A percentile compares a stretch with the other conserved stretches of the same genome.
These are phyloP conservation scores for Fraxinus paxiana DNA, from an alignment of 305 asterid genomes.

Conservation along the genomic window DNA sequence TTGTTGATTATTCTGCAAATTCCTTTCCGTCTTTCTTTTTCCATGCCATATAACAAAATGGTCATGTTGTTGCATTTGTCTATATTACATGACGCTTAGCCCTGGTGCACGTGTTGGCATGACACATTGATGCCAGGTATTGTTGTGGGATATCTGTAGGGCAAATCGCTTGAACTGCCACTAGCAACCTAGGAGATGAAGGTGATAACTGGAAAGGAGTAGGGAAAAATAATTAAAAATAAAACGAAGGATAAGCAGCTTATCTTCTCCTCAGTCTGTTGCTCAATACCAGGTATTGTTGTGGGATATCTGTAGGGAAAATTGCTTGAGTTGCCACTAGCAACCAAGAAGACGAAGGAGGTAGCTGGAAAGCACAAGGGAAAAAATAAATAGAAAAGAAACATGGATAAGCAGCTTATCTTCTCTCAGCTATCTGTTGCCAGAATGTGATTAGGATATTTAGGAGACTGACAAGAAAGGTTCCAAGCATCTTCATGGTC, in stretches of 20 bases:
- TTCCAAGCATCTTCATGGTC: not conserved
- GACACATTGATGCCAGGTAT: not conserved
- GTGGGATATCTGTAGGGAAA: not conserved
- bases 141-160: not conserved
- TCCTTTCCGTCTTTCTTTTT: not conserved
- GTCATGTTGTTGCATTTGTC: not conserved
- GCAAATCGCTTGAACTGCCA: not conserved
- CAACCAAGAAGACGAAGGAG: not conserved
- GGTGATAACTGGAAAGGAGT: not conserved
- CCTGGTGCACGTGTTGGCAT: not conserved
- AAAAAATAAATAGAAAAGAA: not conserved
- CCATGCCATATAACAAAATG: not conserved
- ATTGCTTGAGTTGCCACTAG: not conserved
- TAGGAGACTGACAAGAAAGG: not conserved
- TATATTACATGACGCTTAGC: not conserved
- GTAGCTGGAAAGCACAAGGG: not conserved
- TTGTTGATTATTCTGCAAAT: not conserved
- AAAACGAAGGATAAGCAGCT: not conserved
- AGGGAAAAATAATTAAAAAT: not conserved
- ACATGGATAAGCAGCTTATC: not conserved
- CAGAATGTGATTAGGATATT: not conserved
- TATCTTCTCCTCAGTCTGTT: not conserved
- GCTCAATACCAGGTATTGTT: not conserved
- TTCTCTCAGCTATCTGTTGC: not conserved
- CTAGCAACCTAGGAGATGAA: not conserved